These are phyloP conservation scores for Aeschynomene evenia DNA, from an alignment of 306 rosid species.

Conservation along the genomic window DNA sequence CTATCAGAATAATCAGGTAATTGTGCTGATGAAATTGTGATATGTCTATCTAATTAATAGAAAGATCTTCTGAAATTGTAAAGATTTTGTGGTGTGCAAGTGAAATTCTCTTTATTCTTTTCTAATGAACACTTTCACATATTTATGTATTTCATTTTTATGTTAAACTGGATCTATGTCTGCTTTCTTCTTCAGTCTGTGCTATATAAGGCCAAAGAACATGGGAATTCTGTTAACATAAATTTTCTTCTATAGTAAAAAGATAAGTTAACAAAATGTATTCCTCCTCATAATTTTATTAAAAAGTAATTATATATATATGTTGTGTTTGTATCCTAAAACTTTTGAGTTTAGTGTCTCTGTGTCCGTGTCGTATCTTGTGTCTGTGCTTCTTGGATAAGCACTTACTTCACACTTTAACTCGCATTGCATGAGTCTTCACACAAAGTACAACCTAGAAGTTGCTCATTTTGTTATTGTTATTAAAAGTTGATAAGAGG, in stretches of 20 bases:
- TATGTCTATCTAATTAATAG: not conserved
- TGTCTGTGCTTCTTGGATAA: too few species aligned
- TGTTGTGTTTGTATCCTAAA: too few species aligned
- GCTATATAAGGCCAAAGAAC: not conserved
- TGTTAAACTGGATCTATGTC: not conserved
- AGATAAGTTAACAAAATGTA: not conserved
- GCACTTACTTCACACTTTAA: too few species aligned
- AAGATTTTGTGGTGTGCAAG: not conserved
- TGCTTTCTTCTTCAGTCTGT: not conserved
- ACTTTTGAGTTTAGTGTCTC: too few species aligned
- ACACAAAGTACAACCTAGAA: too few species aligned
- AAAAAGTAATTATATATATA: too few species aligned
- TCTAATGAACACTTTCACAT: not conserved
- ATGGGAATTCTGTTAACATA: not conserved
- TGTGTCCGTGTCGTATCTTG: too few species aligned
- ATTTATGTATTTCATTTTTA: not conserved
- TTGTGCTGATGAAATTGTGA: constrained; percentile 15
- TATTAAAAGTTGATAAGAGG: not conserved
- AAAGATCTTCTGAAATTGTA: not conserved
- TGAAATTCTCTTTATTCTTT: not conserved
- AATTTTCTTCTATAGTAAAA: not conserved
- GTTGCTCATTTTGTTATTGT: not conserved
- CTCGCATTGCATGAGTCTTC: too few species aligned
- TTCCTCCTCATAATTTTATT: not conserved
- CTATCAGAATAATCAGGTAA: constrained; percentile 66